Evolutionary conservation across 768 basidiomycete genomes (phyloP), one percentile per base, ranked within the genome.

Genomic region (Ramaria rubella): DNA sequence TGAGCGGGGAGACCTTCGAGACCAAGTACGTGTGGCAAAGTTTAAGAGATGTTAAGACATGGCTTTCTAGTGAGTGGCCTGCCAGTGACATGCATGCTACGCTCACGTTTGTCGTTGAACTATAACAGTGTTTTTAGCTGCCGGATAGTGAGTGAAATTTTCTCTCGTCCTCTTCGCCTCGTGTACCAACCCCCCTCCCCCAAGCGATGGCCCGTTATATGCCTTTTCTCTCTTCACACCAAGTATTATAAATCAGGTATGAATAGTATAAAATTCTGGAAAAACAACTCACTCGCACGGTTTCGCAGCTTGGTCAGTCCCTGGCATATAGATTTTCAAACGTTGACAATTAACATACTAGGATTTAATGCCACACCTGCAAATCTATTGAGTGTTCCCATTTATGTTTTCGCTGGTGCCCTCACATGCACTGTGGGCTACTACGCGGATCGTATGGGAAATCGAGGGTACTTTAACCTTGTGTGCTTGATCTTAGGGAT

Each of bases 341-440:
- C 8, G 29, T 55, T 12, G 9, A 30, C 27, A 19, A 11, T 31
- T 8, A 49, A 31, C 21, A 4, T 19, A 27, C 26, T 27, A 80
- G 85, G 86, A 6, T 89, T 75, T 66, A 70, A 71, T 15, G 84
- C 86, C 3, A 87, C 86, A 0, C 75, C 76, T 0, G 87, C 89
- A 7, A 90, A 90, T 67, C 72, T 90, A 43, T 68, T 90, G 52
- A 87, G 85, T 4, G 86, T 90, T 4, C 89, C 88, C 0, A 86
- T 89, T 31, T 91, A 90, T 62, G 75, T 75, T 8, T 75, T 82
- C 40, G 88, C 88, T 12, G 82, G 85, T 60, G 70, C 83, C 29
- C 67, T 81, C 34, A 90, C 88, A 4, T 86, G 82, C 63, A 49
- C 68, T 0, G 80, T 87, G 30, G 86, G 85, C 6, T 85, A 75